Conservation (phyloP, 116 monocot genomes). For the Phalaenopsis hybrid region DNA sequence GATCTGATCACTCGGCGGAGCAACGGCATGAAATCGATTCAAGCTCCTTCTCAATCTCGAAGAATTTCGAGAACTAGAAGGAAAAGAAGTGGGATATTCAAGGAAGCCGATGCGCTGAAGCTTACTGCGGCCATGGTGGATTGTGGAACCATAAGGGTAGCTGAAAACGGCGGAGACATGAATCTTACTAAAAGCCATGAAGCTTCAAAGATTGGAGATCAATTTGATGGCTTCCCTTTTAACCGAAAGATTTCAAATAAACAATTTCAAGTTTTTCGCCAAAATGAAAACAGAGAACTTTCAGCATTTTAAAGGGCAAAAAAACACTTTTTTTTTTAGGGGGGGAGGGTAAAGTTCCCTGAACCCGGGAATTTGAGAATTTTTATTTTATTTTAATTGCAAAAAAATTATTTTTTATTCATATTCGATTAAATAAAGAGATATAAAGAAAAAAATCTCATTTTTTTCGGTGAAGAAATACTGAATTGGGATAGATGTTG, state of each 20-base stretch:
- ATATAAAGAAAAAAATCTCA: neutral
- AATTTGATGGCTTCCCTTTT: slow-evolving; percentile 22
- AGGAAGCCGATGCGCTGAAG: slow-evolving; percentile 12
- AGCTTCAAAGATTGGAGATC: slow-evolving; percentile 21
- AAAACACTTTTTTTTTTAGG: too few relatives aligned
- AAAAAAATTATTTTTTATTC: neutral
- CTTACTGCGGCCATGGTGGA: slow-evolving; percentile 12
- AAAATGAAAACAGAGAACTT: neutral
- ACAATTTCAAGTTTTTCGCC: neutral
- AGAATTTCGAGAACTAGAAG: neutral
- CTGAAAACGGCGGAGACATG: slow-evolving; percentile 16
- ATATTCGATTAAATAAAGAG: neutral
- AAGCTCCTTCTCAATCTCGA: slow-evolving; percentile 42
- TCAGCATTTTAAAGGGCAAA: too few relatives aligned
- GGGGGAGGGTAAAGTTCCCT: too few relatives aligned
- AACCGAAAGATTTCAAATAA: neutral
- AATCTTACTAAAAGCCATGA: slow-evolving; percentile 45
- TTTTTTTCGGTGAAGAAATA: neutral
- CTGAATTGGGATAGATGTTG: neutral
- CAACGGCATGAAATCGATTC: slow-evolving; percentile 30
- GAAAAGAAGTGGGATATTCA: slow-evolving; percentile 3
- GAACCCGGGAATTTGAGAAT: too few relatives aligned
- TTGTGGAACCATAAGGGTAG: slow-evolving; percentile 17
- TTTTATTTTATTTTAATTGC: neutral
- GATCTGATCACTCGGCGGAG: slow-evolving; percentile 15